phyloP scores from a whole-genome alignment of 2,329 filamentous ascomycete species.

The Fusarium camptoceras region DNA sequence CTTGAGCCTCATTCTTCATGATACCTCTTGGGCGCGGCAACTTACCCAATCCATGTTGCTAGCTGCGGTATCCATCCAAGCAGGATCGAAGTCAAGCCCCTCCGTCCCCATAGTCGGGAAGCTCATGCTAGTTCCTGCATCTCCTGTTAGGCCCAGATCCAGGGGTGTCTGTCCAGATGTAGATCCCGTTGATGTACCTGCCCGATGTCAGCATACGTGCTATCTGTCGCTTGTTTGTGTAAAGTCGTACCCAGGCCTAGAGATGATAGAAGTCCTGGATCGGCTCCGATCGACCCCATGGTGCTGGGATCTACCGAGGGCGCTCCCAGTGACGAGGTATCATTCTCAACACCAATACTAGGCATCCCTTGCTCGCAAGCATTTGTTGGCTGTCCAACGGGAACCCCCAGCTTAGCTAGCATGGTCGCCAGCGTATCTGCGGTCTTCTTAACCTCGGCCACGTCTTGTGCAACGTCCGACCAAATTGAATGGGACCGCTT shows the following conservation, averaged over 20 bases:
- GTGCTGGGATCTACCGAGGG: slow-evolving; percentile 40
- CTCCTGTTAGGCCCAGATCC: slow-evolving; percentile 34
- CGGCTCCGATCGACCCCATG: slow-evolving; percentile 32
- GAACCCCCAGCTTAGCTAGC: slow-evolving; percentile 56
- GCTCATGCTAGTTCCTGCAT: slow-evolving; percentile 37
- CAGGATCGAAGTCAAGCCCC: slow-evolving; percentile 50
- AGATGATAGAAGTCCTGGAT: slow-evolving; percentile 37
- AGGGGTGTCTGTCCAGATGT: slow-evolving; percentile 37
- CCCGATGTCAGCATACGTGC: slow-evolving; percentile 27
- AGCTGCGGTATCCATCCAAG: slow-evolving; percentile 51
- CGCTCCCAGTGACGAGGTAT: slow-evolving; percentile 35
- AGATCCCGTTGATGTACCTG: slow-evolving; percentile 37
- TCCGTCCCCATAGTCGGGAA: slow-evolving; percentile 38
- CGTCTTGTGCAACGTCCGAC: slow-evolving; percentile 53
- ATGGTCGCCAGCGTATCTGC: slow-evolving; percentile 60
- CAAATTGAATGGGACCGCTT: slow-evolving; percentile 59
- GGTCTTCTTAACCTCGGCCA: slow-evolving; percentile 59
- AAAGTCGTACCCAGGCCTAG: slow-evolving; percentile 41
- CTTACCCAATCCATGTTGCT: slow-evolving; percentile 56
- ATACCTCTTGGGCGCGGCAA: slow-evolving; percentile 8
- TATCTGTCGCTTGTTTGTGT: not conserved
- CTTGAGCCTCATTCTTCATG: not conserved
- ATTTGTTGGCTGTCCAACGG: slow-evolving; percentile 39
- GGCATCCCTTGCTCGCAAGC: slow-evolving; percentile 1
- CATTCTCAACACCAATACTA: slow-evolving; percentile 10